Evolutionary conservation across 352 stramenopile species (phyloP).

Genomic region (Pythium guiyangense): DNA sequence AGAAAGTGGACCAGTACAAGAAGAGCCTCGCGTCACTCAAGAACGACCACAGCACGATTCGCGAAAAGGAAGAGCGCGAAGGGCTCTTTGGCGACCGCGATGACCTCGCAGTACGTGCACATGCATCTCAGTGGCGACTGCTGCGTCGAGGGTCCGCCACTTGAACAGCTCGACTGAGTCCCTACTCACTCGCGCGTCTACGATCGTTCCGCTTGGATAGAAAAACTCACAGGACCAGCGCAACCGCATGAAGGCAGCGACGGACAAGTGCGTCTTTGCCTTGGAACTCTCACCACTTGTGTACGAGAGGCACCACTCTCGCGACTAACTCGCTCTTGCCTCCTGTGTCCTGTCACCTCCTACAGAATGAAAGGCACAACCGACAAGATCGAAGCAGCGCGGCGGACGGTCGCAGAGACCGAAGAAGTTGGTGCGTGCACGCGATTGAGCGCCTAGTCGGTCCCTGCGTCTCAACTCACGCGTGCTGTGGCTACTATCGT

Average conservation of each 20-base stretch:
- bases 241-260: constrained; percentile 73
- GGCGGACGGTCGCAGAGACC: constrained; percentile 79
- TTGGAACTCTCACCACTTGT: not conserved
- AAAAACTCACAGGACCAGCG: constrained; percentile 68
- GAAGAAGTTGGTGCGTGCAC: constrained; percentile 74
- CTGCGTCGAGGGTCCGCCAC: not conserved
- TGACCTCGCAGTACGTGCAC: constrained; percentile 36
- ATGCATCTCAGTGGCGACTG: not conserved
- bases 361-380: constrained; percentile 81
- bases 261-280: constrained; percentile 56
- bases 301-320: not conserved
- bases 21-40: constrained; percentile 83
- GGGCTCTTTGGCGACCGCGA: constrained; percentile 81
- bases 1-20: constrained; percentile 89
- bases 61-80: constrained; percentile 79
- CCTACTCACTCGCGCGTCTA: not conserved
- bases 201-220: constrained; percentile 1
- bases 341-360: not conserved
- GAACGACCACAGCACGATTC: constrained; percentile 76
- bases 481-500: not conserved
- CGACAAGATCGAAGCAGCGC: constrained; percentile 69
- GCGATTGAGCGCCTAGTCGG: not conserved
- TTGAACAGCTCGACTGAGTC: not conserved
- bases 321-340: not conserved
- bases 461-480: not conserved